Percentiles rank a stretch among this genome's conserved stretches.
These are phyloP conservation scores for Eucalyptus victrix DNA, from an alignment of 345 rosid genomes.

Conservation along the genomic window DNA sequence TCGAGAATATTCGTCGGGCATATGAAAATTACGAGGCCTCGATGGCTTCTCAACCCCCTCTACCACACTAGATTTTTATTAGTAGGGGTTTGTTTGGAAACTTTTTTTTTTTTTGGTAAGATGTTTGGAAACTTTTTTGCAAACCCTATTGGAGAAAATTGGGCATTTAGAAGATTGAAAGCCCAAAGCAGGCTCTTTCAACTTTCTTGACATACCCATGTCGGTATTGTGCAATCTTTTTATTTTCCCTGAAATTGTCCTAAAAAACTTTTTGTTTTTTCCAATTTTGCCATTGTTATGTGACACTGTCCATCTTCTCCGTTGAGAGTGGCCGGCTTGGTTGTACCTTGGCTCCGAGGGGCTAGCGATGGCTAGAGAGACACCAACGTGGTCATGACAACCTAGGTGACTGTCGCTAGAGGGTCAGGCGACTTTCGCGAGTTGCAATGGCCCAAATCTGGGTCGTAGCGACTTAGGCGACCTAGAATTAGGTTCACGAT, in stretches of 20 bases:
- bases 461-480: fast-evolving
- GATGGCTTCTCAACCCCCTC: not conserved
- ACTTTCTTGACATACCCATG: too few species aligned
- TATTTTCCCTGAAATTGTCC: fast-evolving
- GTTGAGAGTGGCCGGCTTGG: too few species aligned
- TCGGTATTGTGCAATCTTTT: fast-evolving
- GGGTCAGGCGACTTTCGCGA: fast-evolving
- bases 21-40: not conserved
- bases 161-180: too few species aligned
- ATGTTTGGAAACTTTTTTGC: too few species aligned
- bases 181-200: fast-evolving
- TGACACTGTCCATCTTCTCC: too few species aligned
- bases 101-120: too few species aligned
- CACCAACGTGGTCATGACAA: fast-evolving
- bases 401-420: fast-evolving
- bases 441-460: fast-evolving
- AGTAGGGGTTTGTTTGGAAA: too few species aligned
- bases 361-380: too few species aligned
- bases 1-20: not conserved
- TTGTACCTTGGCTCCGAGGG: fast-evolving
- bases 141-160: too few species aligned
- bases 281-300: too few species aligned
- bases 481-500: fast-evolving
- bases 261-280: too few species aligned
- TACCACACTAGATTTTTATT: not conserved